phyloP scores from a whole-genome alignment of 192 early-diverging fungal species.

The Coemansia sp. region DNA sequence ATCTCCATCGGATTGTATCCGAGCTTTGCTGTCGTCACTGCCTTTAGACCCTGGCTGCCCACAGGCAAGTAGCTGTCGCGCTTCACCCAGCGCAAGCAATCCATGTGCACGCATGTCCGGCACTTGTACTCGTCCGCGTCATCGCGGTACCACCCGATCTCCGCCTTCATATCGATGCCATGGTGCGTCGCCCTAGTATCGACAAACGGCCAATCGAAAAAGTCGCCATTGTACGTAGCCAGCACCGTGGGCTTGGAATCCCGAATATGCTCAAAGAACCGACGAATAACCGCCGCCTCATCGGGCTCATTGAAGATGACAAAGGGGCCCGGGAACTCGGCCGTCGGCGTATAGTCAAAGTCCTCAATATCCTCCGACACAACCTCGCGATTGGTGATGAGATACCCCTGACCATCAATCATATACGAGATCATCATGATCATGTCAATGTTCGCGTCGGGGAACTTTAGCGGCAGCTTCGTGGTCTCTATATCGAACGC shows the following conservation, averaged over 20 bases:
- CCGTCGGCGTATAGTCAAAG: slow-evolving; percentile 97
- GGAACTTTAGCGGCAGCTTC: slow-evolving; percentile 97
- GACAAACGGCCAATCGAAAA: slow-evolving; percentile 99
- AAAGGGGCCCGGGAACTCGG: slow-evolving; percentile 94
- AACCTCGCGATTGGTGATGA: slow-evolving; percentile 98
- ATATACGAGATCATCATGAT: slow-evolving; percentile 99
- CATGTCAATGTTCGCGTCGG: slow-evolving; percentile 84
- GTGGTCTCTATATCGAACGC: slow-evolving; percentile 99
- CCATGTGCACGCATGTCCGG: slow-evolving; percentile 90
- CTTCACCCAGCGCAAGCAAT: slow-evolving; percentile 97
- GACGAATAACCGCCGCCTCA: slow-evolving; percentile 75
- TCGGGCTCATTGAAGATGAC: slow-evolving; percentile 94
- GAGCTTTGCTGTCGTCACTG: slow-evolving; percentile 94
- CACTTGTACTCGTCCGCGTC: slow-evolving; percentile 86
- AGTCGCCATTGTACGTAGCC: slow-evolving; percentile 99
- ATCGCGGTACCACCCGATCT: slow-evolving; percentile 87
- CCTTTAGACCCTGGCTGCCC: slow-evolving; percentile 96
- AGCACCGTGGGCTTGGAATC: slow-evolving; percentile 82
- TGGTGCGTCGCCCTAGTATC: slow-evolving; percentile 80
- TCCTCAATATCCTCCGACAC: slow-evolving; percentile 95
- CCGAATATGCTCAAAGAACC: slow-evolving; percentile 94
- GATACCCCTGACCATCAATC: slow-evolving; percentile 96
- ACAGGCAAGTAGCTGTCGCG: slow-evolving; percentile 97
- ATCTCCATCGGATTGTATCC: slow-evolving; percentile 98
- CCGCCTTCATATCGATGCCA: slow-evolving; percentile 86